A percentile compares a stretch with the other conserved stretches of the same genome.
Conservation (phyloP, 495 filamentous ascomycete genomes). For the Chaetomidium leptoderma region DNA sequence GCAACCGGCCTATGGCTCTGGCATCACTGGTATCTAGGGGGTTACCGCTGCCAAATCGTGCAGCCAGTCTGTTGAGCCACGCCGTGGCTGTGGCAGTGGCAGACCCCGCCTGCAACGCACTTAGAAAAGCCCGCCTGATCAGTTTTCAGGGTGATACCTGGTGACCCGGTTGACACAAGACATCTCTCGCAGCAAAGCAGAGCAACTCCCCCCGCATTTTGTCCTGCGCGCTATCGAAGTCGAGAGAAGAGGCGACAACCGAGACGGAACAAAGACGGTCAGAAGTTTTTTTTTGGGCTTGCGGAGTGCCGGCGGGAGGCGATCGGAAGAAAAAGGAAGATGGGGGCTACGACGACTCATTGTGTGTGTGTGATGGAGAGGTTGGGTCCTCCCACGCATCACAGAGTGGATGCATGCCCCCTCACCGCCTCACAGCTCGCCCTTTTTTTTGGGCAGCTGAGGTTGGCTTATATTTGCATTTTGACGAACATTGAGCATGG, state of each 20-base stretch:
- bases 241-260: conserved; percentile 15
- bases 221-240: conserved; percentile 5
- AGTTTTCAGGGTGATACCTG: conserved; percentile 41
- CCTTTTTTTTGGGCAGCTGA: neutral
- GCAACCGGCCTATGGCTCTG: conserved; percentile 41
- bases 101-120: conserved; percentile 8
- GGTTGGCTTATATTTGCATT: conserved; percentile 19
- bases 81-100: conserved; percentile 2
- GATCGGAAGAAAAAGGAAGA: neutral
- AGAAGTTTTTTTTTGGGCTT: conserved; percentile 5
- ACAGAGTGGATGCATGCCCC: neutral
- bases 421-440: neutral
- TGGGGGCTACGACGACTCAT: neutral
- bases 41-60: conserved; percentile 9
- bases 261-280: conserved; percentile 21
- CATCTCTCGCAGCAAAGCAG: conserved; percentile 9
- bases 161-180: conserved; percentile 23
- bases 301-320: neutral
- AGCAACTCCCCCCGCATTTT: neutral
- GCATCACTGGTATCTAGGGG: conserved; percentile 36
- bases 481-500: conserved; percentile 25
- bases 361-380: neutral
- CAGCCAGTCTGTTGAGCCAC: conserved; percentile 9
- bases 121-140: conserved; percentile 20
- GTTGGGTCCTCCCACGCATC: neutral